phyloP scores from a whole-genome alignment of 805 yeast genomes.

The Saccharomycopsis malanga region DNA sequence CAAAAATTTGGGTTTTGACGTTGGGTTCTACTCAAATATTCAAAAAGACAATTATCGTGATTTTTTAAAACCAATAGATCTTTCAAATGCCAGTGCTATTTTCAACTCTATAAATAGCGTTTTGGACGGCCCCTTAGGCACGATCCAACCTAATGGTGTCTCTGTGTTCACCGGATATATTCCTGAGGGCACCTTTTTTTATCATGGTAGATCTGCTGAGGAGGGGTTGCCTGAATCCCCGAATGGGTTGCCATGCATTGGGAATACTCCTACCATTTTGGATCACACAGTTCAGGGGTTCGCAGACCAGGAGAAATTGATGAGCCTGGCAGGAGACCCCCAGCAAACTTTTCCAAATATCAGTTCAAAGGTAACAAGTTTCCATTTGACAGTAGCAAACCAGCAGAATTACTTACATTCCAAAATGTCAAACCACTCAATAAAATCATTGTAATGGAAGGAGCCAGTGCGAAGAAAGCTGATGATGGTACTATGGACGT shows the following conservation, averaged over 20 bases:
- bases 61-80: slow-evolving; percentile 14
- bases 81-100: slow-evolving; percentile 45
- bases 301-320: slow-evolving; percentile 8
- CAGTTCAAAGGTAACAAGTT: slow-evolving; percentile 11
- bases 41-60: neutral
- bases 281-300: slow-evolving; percentile 1
- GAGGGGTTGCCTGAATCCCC: slow-evolving; percentile 33
- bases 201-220: slow-evolving; percentile 39
- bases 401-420: slow-evolving; percentile 37
- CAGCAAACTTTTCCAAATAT: neutral
- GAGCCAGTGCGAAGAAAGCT: slow-evolving; percentile 62
- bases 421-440: slow-evolving; percentile 40
- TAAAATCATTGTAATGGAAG: slow-evolving; percentile 49
- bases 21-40: neutral
- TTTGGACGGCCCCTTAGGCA: slow-evolving; percentile 43
- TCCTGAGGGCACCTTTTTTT: slow-evolving; percentile 51
- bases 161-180: slow-evolving; percentile 53
- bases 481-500: slow-evolving; percentile 56
- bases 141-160: slow-evolving; percentile 50
- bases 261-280: slow-evolving; percentile 50
- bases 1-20: slow-evolving; percentile 2
- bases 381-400: neutral
- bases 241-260: slow-evolving; percentile 65
- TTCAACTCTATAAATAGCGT: slow-evolving; percentile 51
- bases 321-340: slow-evolving; percentile 9